A percentile compares a stretch with the other conserved stretches of the same genome.
Evolutionary conservation across 768 basidiomycete genomes (phyloP).

Genomic region (Suillus bovinus): DNA sequence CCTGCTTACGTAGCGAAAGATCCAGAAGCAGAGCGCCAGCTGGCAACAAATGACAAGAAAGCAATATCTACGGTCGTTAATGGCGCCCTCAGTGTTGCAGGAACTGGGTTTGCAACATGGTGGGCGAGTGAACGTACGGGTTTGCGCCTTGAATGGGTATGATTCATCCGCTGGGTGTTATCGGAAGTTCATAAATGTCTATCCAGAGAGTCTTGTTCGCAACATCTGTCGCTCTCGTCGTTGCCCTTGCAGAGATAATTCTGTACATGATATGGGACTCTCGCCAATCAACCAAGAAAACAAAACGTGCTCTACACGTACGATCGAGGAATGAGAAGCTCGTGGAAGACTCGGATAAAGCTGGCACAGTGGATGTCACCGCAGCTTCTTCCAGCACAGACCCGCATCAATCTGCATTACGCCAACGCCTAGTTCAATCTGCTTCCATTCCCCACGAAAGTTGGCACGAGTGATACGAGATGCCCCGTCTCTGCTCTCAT

Average conservation of each 20-base stretch:
- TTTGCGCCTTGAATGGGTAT: constrained; percentile 77
- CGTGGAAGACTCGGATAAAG: constrained; percentile 7
- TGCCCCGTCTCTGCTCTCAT: neutral
- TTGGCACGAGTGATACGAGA: neutral
- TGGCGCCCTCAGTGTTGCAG: constrained; percentile 65
- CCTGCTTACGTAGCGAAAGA: constrained; percentile 48
- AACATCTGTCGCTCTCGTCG: constrained; percentile 58
- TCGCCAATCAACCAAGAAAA: constrained; percentile 33
- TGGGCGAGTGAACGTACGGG: constrained; percentile 66
- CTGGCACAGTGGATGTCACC: constrained; percentile 4
- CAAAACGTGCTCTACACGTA: constrained; percentile 9
- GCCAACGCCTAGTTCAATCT: constrained; percentile 11
- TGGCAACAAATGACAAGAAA: constrained; percentile 55
- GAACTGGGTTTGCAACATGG: constrained; percentile 69
- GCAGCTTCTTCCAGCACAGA: constrained; percentile 25
- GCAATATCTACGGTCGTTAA: constrained; percentile 72
- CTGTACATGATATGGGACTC: constrained; percentile 77
- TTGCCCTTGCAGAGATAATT: constrained; percentile 68
- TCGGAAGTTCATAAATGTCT: constrained; percentile 11
- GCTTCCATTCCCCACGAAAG: neutral
- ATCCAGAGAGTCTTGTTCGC: constrained; percentile 61
- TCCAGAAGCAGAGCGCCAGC: constrained; percentile 47
- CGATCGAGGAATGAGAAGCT: constrained; percentile 13
- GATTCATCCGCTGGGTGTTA: constrained; percentile 10
- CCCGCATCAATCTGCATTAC: constrained; percentile 17